Conservation (phyloP, 2,329 filamentous ascomycete species). For the Fusarium bulbicola region DNA sequence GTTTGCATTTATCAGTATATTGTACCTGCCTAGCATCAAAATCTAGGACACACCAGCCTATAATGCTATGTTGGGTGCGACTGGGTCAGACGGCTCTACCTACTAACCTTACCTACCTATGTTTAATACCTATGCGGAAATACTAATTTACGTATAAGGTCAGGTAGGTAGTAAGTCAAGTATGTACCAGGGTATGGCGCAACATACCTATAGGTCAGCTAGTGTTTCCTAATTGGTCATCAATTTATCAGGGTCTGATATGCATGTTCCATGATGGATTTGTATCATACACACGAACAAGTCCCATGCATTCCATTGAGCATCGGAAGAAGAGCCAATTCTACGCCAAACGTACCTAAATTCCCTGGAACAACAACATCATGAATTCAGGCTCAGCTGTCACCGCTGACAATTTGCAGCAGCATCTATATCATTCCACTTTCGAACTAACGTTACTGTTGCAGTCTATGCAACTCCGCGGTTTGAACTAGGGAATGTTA, state of each 20-base stretch:
- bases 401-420: neutral
- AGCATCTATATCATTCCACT: conserved; percentile 1
- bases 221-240: neutral
- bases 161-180: neutral
- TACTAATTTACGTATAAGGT: neutral
- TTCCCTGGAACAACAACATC: neutral
- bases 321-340: neutral
- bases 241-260: neutral
- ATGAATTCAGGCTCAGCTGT: neutral
- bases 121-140: neutral
- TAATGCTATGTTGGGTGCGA: neutral
- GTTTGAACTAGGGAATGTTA: neutral
- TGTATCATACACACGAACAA: neutral
- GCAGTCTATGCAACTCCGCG: conserved; percentile 22
- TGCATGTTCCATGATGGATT: neutral
- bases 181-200: neutral
- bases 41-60: neutral
- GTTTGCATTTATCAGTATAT: neutral
- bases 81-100: neutral
- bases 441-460: neutral
- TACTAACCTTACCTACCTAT: too few relatives aligned
- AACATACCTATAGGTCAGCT: neutral
- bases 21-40: neutral
- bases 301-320: neutral
- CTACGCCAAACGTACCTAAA: neutral